Evolutionary conservation across 2,329 filamentous ascomycete species (phyloP).

Genomic region (Dendryphion nanum): DNA sequence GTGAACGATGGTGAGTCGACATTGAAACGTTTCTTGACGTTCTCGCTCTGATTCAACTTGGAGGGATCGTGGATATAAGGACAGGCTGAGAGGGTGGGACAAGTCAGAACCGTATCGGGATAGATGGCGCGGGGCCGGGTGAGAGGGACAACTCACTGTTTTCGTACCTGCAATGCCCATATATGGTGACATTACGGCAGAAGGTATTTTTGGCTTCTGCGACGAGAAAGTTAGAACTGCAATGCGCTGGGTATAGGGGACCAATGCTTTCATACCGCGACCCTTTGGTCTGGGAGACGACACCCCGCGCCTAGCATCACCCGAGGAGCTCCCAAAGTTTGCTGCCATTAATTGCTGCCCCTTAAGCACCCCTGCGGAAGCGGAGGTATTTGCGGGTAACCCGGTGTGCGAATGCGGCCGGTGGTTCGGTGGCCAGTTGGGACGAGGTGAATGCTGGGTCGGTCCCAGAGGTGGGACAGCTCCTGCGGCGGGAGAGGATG

Average conservation of each 20-base stretch:
- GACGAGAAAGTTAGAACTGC: constrained; percentile 18
- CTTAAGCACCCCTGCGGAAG: constrained; percentile 14
- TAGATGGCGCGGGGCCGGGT: too few species aligned
- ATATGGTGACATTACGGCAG: constrained; percentile 90
- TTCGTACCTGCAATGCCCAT: constrained; percentile 89
- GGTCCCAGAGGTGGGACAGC: too few species aligned
- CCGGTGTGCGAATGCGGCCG: constrained; percentile 16
- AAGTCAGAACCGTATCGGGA: not conserved
- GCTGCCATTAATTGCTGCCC: constrained; percentile 38
- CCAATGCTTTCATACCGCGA: constrained; percentile 34
- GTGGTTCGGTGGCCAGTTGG: constrained; percentile 12
- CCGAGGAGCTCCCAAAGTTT: constrained; percentile 35
- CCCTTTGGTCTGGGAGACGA: constrained; percentile 45
- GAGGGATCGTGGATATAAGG: constrained; percentile 83
- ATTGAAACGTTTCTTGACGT: constrained; percentile 74
- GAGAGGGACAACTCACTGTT: constrained; percentile 62
- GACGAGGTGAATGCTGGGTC: constrained; percentile 12
- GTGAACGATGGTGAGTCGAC: constrained; percentile 97
- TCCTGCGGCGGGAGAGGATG: constrained; percentile 12
- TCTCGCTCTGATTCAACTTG: constrained; percentile 58
- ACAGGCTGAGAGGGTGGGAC: constrained; percentile 49
- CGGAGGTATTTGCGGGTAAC: constrained; percentile 14
- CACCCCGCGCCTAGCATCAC: constrained; percentile 42
- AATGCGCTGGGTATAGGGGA: constrained; percentile 1
- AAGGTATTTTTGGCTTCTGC: constrained; percentile 77